Evolutionary conservation across 257 asterid genomes (phyloP).

Genomic region (Salvia hispanica): DNA sequence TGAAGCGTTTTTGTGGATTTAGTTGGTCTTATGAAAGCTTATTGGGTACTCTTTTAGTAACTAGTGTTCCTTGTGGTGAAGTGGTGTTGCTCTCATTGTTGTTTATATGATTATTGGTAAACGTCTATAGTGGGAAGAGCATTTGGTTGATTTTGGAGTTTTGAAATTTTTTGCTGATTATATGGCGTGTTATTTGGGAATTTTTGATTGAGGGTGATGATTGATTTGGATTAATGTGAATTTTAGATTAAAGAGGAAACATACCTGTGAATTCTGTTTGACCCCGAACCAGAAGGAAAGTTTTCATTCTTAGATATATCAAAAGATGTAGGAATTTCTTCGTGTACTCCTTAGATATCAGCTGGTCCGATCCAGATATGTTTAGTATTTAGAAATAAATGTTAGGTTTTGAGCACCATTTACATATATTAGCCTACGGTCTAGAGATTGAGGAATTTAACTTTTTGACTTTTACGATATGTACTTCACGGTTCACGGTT

Average conservation of each 20-base stretch:
- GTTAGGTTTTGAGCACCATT: constrained; percentile 7
- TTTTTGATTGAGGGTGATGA: not conserved
- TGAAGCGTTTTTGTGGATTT: constrained; percentile 10
- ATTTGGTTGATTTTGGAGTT: not conserved
- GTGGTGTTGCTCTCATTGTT: no score
- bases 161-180: not conserved
- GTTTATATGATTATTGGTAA: not conserved
- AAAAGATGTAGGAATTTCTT: not conserved
- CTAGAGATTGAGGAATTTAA: not conserved
- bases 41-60: not conserved
- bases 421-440: not conserved
- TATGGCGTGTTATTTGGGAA: not conserved
- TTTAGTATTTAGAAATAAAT: not conserved
- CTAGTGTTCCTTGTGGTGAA: not conserved
- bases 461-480: not conserved
- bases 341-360: not conserved
- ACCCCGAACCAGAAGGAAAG: not conserved
- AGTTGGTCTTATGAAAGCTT: not conserved
- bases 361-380: not conserved
- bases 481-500: not conserved
- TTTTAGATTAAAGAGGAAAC: not conserved
- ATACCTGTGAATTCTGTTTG: constrained; percentile 14
- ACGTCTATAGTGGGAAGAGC: not conserved
- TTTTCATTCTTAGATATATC: not conserved
- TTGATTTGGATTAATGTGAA: not conserved